Conservation (phyloP, 305 asterid species). For the Fraxinus nigra region DNA sequence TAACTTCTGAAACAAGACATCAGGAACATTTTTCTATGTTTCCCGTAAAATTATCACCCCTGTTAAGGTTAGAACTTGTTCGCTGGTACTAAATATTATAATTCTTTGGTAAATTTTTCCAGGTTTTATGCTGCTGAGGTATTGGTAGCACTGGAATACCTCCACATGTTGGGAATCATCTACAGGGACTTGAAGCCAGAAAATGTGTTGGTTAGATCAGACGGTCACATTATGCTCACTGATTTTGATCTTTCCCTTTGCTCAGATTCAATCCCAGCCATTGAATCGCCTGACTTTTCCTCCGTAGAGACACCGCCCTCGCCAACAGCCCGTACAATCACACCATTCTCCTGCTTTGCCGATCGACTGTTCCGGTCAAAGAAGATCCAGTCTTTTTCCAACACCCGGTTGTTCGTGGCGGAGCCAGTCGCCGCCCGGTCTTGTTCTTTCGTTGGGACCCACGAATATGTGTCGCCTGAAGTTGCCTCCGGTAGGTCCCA, state of each 20-base stretch:
- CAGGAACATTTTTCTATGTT: constrained; percentile 18
- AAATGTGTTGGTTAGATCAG: constrained; percentile 84
- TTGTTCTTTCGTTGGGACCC: constrained; percentile 84
- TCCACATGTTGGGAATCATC: constrained; percentile 85
- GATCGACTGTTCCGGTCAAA: constrained; percentile 60
- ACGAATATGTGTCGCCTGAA: constrained; percentile 93
- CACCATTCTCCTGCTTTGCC: constrained; percentile 64
- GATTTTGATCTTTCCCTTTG: constrained; percentile 85
- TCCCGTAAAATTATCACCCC: background rate
- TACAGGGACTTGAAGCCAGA: constrained; percentile 92
- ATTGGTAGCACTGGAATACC: constrained; percentile 80
- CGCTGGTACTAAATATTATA: background rate
- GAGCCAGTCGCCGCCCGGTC: constrained; percentile 86
- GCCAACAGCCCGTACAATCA: constrained; percentile 24
- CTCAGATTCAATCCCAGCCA: constrained; percentile 72
- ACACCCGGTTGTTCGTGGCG: constrained; percentile 71
- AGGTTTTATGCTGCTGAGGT: constrained; percentile 95
- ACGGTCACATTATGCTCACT: constrained; percentile 93
- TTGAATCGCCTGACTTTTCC: constrained; percentile 57
- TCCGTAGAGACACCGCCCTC: constrained; percentile 37
- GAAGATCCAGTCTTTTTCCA: constrained; percentile 54
- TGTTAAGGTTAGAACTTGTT: background rate
- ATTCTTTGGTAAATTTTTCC: background rate
- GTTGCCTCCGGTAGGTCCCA: constrained; percentile 79
- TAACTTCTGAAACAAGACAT: constrained; percentile 37